A percentile compares a stretch with the other conserved stretches of the same genome.
phyloP scores from a whole-genome alignment of 1,284 basidiomycete species.

The Lentinula novae-zelandiae region DNA sequence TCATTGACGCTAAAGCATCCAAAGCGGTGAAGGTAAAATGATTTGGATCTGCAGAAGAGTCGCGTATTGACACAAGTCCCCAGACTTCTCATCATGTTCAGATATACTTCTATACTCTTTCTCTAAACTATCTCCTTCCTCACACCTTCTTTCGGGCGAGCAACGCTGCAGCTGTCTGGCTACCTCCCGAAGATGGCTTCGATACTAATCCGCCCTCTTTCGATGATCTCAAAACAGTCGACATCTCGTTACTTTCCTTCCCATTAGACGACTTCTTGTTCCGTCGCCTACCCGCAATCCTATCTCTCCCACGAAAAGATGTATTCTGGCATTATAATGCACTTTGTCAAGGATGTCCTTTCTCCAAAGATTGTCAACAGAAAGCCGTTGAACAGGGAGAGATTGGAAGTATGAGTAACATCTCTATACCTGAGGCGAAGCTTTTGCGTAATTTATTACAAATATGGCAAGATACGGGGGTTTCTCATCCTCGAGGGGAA shows the following conservation, averaged over 20 bases:
- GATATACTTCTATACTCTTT: constrained; percentile 47
- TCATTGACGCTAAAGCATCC: constrained; percentile 50
- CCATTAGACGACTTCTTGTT: constrained; percentile 38
- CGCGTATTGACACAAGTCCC: not conserved
- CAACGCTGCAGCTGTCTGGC: constrained; percentile 38
- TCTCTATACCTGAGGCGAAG: constrained; percentile 37
- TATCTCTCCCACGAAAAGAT: constrained; percentile 27
- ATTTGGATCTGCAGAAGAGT: not conserved
- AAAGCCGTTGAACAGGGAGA: constrained; percentile 30
- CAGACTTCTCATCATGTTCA: constrained; percentile 51
- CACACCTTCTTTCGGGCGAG: constrained; percentile 28
- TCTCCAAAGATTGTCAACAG: constrained; percentile 32
- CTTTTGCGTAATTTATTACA: constrained; percentile 33
- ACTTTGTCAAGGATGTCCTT: constrained; percentile 39
- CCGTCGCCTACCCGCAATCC: constrained; percentile 33
- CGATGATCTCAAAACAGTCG: constrained; percentile 34
- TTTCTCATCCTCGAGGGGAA: constrained; percentile 15
- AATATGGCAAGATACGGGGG: constrained; percentile 23
- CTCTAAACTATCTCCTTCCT: constrained; percentile 36
- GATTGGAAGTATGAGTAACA: constrained; percentile 41
- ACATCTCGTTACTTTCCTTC: constrained; percentile 31
- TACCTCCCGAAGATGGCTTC: constrained; percentile 37
- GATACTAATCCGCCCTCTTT: constrained; percentile 28
- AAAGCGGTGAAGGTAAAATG: constrained; percentile 33
- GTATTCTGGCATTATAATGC: constrained; percentile 47